A percentile compares a stretch with the other conserved stretches of the same genome.
Evolutionary conservation across 31 red algal genomes (phyloP).

Genomic region (Odonthalia washingtoniensis): DNA sequence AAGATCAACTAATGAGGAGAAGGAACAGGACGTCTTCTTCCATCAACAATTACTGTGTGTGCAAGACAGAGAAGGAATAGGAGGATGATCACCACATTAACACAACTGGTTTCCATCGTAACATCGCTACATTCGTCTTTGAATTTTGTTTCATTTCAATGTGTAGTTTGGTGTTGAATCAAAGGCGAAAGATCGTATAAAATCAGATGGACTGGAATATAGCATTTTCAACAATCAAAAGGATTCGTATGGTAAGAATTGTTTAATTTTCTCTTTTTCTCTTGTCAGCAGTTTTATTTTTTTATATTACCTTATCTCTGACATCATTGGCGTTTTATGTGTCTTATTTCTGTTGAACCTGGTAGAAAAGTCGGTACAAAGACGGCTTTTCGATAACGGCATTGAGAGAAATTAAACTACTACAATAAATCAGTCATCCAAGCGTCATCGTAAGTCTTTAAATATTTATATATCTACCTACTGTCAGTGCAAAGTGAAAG

Average conservation of each 20-base stretch:
- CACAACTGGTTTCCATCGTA: too few relatives aligned
- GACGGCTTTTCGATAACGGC: constrained; percentile 92
- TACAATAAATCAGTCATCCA: constrained; percentile 91
- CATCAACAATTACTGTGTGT: too few relatives aligned
- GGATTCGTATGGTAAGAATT: constrained; percentile 87
- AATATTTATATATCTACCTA: too few relatives aligned
- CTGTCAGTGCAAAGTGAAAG: too few relatives aligned
- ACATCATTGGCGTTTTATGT: not conserved
- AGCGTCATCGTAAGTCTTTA: constrained; percentile 98
- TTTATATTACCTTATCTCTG: not conserved
- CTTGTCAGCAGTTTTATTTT: not conserved
- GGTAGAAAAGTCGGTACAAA: constrained; percentile 59
- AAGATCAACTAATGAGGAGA: constrained; percentile 70
- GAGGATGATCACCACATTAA: too few relatives aligned
- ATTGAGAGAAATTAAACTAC: constrained; percentile 89
- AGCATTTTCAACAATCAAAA: constrained; percentile 91
- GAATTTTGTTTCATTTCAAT: too few relatives aligned
- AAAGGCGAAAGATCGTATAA: constrained; percentile 75
- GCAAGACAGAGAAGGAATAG: too few relatives aligned
- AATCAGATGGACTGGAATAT: constrained; percentile 41
- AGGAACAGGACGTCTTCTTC: constrained; percentile 80
- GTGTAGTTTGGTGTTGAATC: constrained; percentile 84
- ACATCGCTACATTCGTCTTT: too few relatives aligned
- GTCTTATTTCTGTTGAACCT: not conserved
- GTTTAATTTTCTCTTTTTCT: not conserved